phyloP scores from a whole-genome alignment of 768 basidiomycete species.

The Gloeopeniophorella convolvens region DNA sequence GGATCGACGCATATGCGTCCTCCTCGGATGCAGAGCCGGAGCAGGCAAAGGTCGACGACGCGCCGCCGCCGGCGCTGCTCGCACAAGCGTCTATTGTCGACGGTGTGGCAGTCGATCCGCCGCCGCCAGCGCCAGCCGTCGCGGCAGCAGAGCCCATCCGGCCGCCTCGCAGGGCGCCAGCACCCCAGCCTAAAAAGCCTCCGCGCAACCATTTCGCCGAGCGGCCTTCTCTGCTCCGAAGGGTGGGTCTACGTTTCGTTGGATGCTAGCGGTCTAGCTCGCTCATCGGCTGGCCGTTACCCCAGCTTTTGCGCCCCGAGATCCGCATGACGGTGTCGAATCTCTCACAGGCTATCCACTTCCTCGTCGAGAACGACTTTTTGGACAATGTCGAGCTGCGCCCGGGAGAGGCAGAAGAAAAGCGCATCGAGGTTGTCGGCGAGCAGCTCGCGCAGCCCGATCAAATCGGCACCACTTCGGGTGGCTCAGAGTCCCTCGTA shows the following conservation, averaged over 20 bases:
- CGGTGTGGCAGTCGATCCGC: background rate
- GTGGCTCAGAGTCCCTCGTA: background rate
- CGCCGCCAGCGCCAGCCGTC: background rate
- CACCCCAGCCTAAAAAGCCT: conserved; percentile 42
- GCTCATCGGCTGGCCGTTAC: too few species aligned
- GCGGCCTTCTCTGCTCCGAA: conserved; percentile 68
- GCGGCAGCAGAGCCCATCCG: conserved; percentile 8
- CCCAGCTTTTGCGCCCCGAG: conserved; percentile 79
- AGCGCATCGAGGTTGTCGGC: conserved; percentile 55
- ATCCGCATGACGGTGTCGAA: conserved; percentile 86
- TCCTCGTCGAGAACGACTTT: conserved; percentile 87
- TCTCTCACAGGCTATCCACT: conserved; percentile 86
- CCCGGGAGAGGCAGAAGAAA: conserved; percentile 66
- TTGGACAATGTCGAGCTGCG: conserved; percentile 70
- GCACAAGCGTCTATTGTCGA: background rate
- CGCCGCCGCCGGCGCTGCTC: background rate
- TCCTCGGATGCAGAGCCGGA: conserved; percentile 2
- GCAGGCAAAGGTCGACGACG: background rate
- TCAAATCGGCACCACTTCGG: background rate
- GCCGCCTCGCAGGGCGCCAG: conserved; percentile 23
- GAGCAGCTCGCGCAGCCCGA: conserved; percentile 19
- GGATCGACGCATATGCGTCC: conserved; percentile 12
- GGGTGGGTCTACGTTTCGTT: conserved; percentile 42
- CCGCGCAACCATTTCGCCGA: conserved; percentile 60
- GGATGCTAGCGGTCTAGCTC: background rate